A percentile compares a stretch with the other conserved stretches of the same genome.
phyloP scores from a whole-genome alignment of 306 rosid genomes.

The Dicorynia guianensis region DNA sequence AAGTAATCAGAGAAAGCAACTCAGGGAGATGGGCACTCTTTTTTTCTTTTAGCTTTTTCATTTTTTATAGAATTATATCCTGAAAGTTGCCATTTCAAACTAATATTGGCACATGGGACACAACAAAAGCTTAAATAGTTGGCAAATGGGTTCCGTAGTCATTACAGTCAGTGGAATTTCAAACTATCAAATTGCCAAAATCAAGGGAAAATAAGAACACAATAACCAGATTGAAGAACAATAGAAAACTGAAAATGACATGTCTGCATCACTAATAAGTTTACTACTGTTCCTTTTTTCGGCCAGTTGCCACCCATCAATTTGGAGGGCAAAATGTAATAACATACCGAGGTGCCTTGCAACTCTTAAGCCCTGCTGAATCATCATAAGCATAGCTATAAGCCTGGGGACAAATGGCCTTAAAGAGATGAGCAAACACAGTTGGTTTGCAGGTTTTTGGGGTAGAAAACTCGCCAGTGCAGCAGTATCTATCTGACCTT shows the following conservation, averaged over 20 bases:
- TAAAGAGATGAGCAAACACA: slow-evolving; percentile 57
- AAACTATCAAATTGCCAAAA: not conserved
- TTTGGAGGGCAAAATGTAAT: slow-evolving; percentile 73
- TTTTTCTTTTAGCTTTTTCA: not conserved
- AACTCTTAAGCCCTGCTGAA: slow-evolving; percentile 58
- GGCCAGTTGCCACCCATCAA: not conserved
- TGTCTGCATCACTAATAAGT: not conserved
- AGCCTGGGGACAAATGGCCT: slow-evolving; percentile 67
- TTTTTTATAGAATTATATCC: slow-evolving; percentile 5
- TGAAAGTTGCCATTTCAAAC: not conserved
- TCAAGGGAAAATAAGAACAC: not conserved
- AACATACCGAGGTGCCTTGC: slow-evolving; percentile 59
- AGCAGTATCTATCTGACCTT: slow-evolving; percentile 64
- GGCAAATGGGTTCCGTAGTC: not conserved
- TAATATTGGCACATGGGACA: not conserved
- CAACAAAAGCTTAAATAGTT: not conserved
- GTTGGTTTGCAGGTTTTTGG: slow-evolving; percentile 62
- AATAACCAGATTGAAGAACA: not conserved
- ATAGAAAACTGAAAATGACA: not conserved
- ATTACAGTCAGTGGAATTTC: not conserved
- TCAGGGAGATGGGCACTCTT: not conserved
- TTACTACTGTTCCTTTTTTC: not conserved
- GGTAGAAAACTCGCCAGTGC: slow-evolving; percentile 62
- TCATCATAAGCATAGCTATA: slow-evolving; percentile 78
- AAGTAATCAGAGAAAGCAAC: no score